Conservation (phyloP, 306 rosid species). For the Corylus avellana region DNA sequence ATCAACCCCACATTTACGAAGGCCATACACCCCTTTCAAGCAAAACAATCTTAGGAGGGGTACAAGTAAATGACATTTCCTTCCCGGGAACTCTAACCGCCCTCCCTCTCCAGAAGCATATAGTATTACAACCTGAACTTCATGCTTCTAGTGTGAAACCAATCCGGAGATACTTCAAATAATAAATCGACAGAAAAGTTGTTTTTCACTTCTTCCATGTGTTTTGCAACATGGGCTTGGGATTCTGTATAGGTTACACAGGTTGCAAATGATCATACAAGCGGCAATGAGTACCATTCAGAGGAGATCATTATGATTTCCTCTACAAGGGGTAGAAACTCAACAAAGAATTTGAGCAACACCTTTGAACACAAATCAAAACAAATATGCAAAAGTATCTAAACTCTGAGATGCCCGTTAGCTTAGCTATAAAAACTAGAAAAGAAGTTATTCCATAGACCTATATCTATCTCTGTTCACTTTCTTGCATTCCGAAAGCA, state of each 20-base stretch:
- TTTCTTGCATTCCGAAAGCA: not conserved
- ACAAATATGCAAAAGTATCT: not conserved
- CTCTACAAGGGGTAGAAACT: not conserved
- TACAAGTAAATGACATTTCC: not conserved
- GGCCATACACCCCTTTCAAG: not conserved
- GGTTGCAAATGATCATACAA: not conserved
- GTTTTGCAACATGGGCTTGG: not conserved
- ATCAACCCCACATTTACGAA: too few species aligned
- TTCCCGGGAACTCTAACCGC: not conserved
- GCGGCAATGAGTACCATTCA: not conserved
- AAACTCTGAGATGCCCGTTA: too few species aligned
- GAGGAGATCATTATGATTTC: not conserved
- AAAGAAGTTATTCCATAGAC: not conserved
- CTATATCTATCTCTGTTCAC: not conserved
- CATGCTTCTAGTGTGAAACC: not conserved
- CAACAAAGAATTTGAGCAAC: not conserved
- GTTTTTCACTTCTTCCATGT: not conserved
- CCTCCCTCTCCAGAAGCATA: not conserved
- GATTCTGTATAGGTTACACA: not conserved
- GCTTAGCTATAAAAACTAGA: too few species aligned
- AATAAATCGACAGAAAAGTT: not conserved
- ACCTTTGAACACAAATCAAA: not conserved
- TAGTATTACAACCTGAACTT: not conserved
- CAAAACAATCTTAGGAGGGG: not conserved
- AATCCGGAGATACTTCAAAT: not conserved